Evolutionary conservation across 495 filamentous ascomycete genomes (phyloP), one percentile per base, ranked within the genome.

Genomic region (Xylaria castorea): DNA sequence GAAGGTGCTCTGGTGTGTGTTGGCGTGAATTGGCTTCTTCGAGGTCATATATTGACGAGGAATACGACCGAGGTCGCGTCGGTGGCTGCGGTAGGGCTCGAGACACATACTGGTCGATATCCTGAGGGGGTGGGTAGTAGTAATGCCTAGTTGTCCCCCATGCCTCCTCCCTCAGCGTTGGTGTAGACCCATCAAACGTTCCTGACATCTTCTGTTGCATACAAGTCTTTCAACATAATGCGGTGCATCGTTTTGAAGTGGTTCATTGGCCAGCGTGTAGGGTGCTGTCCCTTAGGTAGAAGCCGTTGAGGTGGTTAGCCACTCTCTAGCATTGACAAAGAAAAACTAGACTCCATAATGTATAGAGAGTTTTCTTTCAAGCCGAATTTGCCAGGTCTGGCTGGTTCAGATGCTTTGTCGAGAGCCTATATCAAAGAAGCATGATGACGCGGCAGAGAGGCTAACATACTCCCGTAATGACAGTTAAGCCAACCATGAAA

Each of bases 321-420:
- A 32, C 68, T 42, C 68, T 64, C 14, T 20, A 44, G 25, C 34
- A 46, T 22, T 25, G 53, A 72, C 63, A 72, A 72, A 72, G 70
- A 42, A 40, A n/a, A 7, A 20, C 18, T 32, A 11, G 9, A 18
- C 27, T 22, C 18, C 46, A 50, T 46, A 30, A 57, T 16, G 51
- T 58, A 30, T 57, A 44, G 34, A 36, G 25, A 1, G 18, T 18
- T 57, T 34, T 22, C 70, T 67, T 72, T 66, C 18, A 61, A 14
- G 5, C 14, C 22, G 27, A 32, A 40, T 12, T 51, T 38, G 42
- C 7, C 6, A 32, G 34, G 14, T 30, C 14, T 25, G 8, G 9
- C n/a, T 20, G 40, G 16, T 30, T 7, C 9, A 25, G 20, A 25
- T 44, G 9, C 70, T 72, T 72, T 72, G 63, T 72, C 27, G 7